Evolutionary conservation across 768 basidiomycete genomes (phyloP), one percentile per base, ranked within the genome.

Genomic region (Tylopilus felleus): DNA sequence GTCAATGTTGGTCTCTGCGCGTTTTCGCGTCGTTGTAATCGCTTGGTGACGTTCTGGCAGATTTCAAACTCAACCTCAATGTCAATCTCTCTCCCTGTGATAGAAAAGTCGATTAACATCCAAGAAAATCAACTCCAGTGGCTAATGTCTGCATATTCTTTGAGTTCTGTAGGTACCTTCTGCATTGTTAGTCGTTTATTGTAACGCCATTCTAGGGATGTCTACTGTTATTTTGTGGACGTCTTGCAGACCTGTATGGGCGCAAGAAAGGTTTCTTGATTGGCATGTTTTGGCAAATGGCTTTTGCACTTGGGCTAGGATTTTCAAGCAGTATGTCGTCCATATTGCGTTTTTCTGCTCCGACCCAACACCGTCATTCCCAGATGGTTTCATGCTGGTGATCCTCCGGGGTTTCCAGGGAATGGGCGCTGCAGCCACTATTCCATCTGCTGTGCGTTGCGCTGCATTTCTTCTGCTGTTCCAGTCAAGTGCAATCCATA

Each of bases 361-460:
- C 1, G 13, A 21, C 9, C 51, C 7, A 40, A 4, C 29, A 23
- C 19, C 2, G 47, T 43, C n/a, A 17, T 33, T 47, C 1, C 19
- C 13, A 86, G 85, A 81, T 59, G 74, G 78, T 8, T 66, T 85
- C 6, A 78, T 79, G 0, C 71, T 97, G 31, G 80, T 84, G 54
- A 69, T 94, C 13, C 74, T 93, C 16, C 78, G 93, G 55, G 94
- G 79, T 1, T 66, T 92, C 16, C 88, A 92, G 59, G 93, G 93
- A 3, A 72, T 87, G 14, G 93, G 90, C 1, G 79, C 79, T 0
- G 88, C 90, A 0, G 90, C 89, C 1, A 78, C 78, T 5, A 81
- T 91, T 17, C 90, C 90, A 6, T 81, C 90, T 16, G 76, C 84
- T 12, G 86, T 88, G 73, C 63, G 76, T 63, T 54, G 22, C 31